Conservation (phyloP, 331 rosid genomes). For the Malus hybrid region DNA sequence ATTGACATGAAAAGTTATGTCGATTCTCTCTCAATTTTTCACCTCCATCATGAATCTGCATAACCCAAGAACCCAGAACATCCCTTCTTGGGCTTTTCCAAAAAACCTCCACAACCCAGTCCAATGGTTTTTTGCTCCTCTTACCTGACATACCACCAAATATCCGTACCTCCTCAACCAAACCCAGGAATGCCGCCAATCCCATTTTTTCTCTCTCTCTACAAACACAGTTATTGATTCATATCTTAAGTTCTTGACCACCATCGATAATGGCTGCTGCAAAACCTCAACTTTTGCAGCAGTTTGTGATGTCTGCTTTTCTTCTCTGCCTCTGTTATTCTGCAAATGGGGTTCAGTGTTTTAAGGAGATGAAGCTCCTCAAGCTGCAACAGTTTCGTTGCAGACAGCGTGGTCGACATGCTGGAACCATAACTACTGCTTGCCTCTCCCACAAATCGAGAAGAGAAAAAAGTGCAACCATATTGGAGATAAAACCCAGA, state of each 20-base stretch:
- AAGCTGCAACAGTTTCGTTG: conserved; percentile 32
- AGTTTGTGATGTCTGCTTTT: neutral
- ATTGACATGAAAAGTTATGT: too few species aligned
- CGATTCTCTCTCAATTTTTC: too few species aligned
- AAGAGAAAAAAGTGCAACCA: too few species aligned
- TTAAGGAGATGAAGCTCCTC: conserved; percentile 35
- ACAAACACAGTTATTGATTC: neutral
- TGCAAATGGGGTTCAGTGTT: conserved; percentile 27
- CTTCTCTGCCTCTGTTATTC: conserved; percentile 11
- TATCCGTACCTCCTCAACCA: too few species aligned
- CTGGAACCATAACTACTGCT: neutral
- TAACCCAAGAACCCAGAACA: too few species aligned
- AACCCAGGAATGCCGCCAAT: too few species aligned
- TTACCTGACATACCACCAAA: too few species aligned
- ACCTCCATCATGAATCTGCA: too few species aligned
- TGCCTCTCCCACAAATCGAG: conserved; percentile 66
- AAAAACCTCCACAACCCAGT: too few species aligned
- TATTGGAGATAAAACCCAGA: too few species aligned
- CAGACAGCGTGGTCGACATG: conserved; percentile 14
- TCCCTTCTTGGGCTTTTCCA: too few species aligned
- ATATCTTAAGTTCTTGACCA: conserved; percentile 3
- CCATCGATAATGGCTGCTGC: conserved; percentile 25
- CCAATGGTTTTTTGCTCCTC: too few species aligned
- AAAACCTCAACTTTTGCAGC: conserved; percentile 11
- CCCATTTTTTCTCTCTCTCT: conserved; percentile 5